Conservation (phyloP, 305 asterid genomes). For the Solanum chacoense region DNA sequence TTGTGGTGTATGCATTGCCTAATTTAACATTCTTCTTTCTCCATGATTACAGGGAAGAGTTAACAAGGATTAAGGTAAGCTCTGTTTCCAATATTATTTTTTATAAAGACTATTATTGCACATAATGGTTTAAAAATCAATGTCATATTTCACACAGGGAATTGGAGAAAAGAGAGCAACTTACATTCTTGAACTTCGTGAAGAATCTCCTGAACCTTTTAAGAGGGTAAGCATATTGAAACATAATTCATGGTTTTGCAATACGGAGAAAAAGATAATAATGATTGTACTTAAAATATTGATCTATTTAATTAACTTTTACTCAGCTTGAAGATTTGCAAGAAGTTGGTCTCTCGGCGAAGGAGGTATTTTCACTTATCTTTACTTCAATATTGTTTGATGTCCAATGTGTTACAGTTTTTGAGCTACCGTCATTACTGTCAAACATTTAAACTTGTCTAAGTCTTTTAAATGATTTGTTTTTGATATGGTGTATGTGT, state of each 20-base stretch:
- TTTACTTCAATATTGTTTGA: not conserved
- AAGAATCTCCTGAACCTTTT: slow-evolving; percentile 68
- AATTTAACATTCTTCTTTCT: not conserved
- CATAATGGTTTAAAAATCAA: not conserved
- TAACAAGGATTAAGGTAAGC: slow-evolving; percentile 53
- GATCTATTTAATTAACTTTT: not conserved
- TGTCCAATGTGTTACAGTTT: not conserved
- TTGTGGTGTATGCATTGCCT: not conserved
- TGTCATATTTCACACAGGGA: slow-evolving; percentile 33
- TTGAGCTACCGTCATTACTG: not conserved
- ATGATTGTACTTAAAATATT: not conserved
- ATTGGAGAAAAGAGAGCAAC: slow-evolving; percentile 88
- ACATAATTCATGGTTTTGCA: not conserved
- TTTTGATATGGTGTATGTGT: not conserved
- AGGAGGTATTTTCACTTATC: slow-evolving; percentile 39
- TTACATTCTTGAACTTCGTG: slow-evolving; percentile 62
- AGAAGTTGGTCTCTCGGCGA: slow-evolving; percentile 68
- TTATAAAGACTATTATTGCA: not conserved
- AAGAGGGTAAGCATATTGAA: slow-evolving; percentile 38
- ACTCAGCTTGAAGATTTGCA: slow-evolving; percentile 70
- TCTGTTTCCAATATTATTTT: not conserved
- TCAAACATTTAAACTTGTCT: not conserved
- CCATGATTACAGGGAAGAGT: slow-evolving; percentile 46
- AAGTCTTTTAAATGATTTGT: not conserved
- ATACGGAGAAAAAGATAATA: not conserved